Evolutionary conservation across 1,139 yeast species (phyloP), one percentile per base, ranked within the genome.

Genomic region (Protomyces pachydermus): DNA sequence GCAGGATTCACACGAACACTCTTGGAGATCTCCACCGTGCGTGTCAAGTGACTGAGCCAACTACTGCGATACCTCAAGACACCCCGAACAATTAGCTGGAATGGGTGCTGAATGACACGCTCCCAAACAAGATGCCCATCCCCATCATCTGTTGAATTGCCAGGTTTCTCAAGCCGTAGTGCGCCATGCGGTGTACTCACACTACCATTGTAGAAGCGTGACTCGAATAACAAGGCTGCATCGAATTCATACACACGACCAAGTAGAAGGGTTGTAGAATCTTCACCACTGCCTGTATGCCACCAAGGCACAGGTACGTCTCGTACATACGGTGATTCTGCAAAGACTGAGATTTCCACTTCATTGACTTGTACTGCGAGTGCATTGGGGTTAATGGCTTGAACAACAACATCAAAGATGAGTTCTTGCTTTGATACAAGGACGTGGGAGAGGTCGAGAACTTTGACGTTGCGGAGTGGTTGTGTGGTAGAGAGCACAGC

Each of bases 301-400:
- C 51, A 37, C 45, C 56, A 25, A 6, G 28, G 14, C 1, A 9
- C 3, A 25, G 34, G 20, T 9, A 23, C 64, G 9, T 72, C 73
- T 42, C 71, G 71, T 28, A 78, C 76, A 71, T 82, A 84, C 4
- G 85, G 82, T 63, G 95, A 84, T 70, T 87, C 86, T 0, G 97
- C 98, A 78, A 93, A 93, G 2, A 93, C 80, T 73, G 91, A 97
- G 56, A 93, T 74, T 70, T 90, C 95, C 5, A 87, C 86, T 8
- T 84, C 83, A 54, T 79, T 79, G 2, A 91, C 79, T 5, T 80
- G 79, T 3, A 91, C 84, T 0, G 88, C 81, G 70, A 87, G 80
- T 78, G 89, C 82, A 0, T 97, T 97, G 0, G 97, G 97, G 73
- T 93, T 93, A 69, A 86, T 82, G 0, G 95, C 96, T 67, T 84